Evolutionary conservation across 768 basidiomycete species (phyloP).

Genomic region (Saitozyma sp.): DNA sequence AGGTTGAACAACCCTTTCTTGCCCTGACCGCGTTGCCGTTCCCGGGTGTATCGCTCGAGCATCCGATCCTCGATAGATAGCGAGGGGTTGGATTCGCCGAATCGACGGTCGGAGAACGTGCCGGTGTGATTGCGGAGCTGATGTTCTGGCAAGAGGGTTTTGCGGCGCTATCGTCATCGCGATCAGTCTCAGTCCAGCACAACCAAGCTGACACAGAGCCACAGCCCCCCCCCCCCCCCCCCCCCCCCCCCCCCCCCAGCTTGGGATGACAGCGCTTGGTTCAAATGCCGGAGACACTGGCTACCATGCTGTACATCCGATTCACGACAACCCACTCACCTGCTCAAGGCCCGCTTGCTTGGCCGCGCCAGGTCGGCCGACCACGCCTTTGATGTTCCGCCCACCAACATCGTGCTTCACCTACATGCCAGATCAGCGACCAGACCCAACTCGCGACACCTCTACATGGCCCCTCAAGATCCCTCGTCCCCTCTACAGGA

Average conservation of each 20-base stretch:
- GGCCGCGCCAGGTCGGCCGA: slow-evolving; percentile 79
- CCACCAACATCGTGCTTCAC: slow-evolving; percentile 80
- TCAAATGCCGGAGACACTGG: no score
- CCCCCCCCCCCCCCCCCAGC: no score
- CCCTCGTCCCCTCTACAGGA: no score
- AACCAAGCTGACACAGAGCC: background rate
- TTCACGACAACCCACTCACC: slow-evolving; percentile 56
- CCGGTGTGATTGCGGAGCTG: slow-evolving; percentile 78
- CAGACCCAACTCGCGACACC: background rate
- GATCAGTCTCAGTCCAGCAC: background rate
- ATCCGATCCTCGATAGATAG: slow-evolving; percentile 96
- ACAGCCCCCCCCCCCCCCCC: no score
- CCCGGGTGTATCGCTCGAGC: slow-evolving; percentile 91
- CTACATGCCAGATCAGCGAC: slow-evolving; percentile 19
- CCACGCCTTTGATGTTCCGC: slow-evolving; percentile 75
- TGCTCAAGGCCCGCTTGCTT: slow-evolving; percentile 88
- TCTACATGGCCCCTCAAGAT: background rate
- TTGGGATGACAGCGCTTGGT: no score
- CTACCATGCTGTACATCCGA: no score
- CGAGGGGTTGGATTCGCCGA: slow-evolving; percentile 90
- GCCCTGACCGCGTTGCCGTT: slow-evolving; percentile 60
- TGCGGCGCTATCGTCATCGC: slow-evolving; percentile 66
- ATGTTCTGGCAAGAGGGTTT: slow-evolving; percentile 83
- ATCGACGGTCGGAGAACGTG: slow-evolving; percentile 87
- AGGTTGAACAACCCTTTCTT: slow-evolving; percentile 81